Conservation (phyloP, 1,139 yeast genomes). For the Protomyces macrosporus region DNA sequence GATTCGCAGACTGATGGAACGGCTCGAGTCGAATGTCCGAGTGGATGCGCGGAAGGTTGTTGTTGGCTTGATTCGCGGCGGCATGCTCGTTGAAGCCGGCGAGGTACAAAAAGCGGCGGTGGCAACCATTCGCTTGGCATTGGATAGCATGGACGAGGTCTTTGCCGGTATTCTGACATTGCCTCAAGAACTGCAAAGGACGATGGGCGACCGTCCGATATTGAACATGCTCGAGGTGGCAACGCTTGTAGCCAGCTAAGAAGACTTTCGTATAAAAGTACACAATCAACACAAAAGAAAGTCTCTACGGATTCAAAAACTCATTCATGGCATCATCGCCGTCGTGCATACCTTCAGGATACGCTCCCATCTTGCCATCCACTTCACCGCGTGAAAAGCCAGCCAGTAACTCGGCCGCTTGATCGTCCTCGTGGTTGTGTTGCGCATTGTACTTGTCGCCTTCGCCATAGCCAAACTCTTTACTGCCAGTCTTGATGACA, state of each 20-base stretch:
- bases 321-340: neutral
- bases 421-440: neutral
- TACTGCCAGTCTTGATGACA: neutral
- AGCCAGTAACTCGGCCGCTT: neutral
- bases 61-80: slow-evolving; percentile 69
- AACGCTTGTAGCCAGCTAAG: neutral
- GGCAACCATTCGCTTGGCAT: slow-evolving; percentile 44
- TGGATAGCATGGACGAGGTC: slow-evolving; percentile 16
- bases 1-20: slow-evolving; percentile 77
- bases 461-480: neutral
- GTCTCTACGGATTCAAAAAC: neutral
- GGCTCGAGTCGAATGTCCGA: slow-evolving; percentile 62
- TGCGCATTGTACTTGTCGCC: neutral
- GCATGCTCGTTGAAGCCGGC: slow-evolving; percentile 71
- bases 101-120: slow-evolving; percentile 68
- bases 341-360: neutral
- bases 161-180: slow-evolving; percentile 9
- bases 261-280: neutral
- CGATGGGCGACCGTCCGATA: slow-evolving; percentile 12
- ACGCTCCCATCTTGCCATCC: neutral
- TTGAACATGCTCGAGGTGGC: neutral
- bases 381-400: neutral
- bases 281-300: no score
- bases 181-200: slow-evolving; percentile 14
- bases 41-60: slow-evolving; percentile 68